Percentiles rank a stretch among this genome's conserved stretches.
These are phyloP conservation scores for Dryas octopetala DNA, from an alignment of 306 rosid genomes.

Conservation along the genomic window DNA sequence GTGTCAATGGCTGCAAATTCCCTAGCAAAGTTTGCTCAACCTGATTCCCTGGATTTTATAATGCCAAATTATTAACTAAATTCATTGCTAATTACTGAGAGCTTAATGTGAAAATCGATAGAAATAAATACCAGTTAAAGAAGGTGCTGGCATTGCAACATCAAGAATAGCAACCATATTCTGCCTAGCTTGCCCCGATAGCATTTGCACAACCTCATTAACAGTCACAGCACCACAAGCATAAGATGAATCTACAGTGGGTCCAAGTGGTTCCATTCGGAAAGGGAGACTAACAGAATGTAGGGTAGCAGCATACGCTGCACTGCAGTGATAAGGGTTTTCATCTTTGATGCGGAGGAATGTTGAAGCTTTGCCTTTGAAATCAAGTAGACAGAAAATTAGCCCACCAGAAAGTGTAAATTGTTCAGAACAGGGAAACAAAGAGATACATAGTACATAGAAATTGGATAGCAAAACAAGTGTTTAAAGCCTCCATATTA, in stretches of 20 bases:
- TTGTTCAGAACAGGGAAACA: neutral
- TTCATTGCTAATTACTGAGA: constrained; percentile 11
- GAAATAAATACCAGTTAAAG: constrained; percentile 54
- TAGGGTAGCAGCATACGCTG: constrained; percentile 77
- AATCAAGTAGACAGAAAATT: constrained; percentile 22
- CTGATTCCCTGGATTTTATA: constrained; percentile 49
- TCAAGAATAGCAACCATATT: constrained; percentile 79
- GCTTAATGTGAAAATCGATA: constrained; percentile 10
- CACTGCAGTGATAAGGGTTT: constrained; percentile 78
- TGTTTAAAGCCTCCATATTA: neutral
- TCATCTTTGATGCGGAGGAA: constrained; percentile 60
- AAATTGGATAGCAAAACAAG: neutral
- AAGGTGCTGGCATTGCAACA: constrained; percentile 83
- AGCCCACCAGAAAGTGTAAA: constrained; percentile 18
- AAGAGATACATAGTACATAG: neutral
- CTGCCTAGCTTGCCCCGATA: constrained; percentile 71
- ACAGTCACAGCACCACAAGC: constrained; percentile 69
- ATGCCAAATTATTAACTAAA: constrained; percentile 34
- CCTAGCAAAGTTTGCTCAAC: constrained; percentile 42
- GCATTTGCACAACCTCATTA: constrained; percentile 63
- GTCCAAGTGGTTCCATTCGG: constrained; percentile 70
- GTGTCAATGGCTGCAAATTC: constrained; percentile 69
- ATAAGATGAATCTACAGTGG: constrained; percentile 48
- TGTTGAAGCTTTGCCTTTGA: constrained; percentile 66
- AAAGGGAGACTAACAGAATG: constrained; percentile 82